These are phyloP conservation scores for Setomelanomma holmii DNA, from an alignment of 2,329 filamentous ascomycete species.

Conservation along the genomic window DNA sequence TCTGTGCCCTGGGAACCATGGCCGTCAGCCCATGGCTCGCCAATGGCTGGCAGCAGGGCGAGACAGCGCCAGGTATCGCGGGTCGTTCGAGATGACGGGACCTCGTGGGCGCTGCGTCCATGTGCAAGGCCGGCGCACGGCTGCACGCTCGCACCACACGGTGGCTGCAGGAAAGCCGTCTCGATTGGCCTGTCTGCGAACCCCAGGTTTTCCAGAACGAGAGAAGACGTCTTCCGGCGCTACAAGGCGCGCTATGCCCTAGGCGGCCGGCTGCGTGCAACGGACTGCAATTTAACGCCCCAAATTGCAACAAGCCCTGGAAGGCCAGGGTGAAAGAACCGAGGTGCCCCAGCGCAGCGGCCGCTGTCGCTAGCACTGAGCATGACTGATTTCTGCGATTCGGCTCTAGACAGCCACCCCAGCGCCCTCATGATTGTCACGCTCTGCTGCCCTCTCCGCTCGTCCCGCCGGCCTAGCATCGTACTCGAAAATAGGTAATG, in stretches of 20 bases:
- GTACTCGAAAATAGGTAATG: not conserved
- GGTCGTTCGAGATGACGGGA: conserved; percentile 18
- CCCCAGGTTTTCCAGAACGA: conserved; percentile 44
- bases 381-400: conserved; percentile 5
- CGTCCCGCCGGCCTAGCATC: conserved; percentile 1
- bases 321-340: conserved; percentile 16
- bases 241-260: conserved; percentile 21
- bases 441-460: conserved; percentile 22
- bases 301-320: conserved; percentile 18
- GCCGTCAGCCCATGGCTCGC: conserved; percentile 1
- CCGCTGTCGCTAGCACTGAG: not conserved
- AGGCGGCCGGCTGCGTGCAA: conserved; percentile 20
- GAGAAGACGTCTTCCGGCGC: conserved; percentile 28
- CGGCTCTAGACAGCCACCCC: conserved; percentile 3
- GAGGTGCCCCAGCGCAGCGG: conserved; percentile 25
- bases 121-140: conserved; percentile 10
- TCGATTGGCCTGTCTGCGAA: conserved; percentile 38
- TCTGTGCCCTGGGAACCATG: conserved; percentile 3
- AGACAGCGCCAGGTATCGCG: conserved; percentile 18
- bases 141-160: conserved; percentile 1
- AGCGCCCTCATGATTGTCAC: conserved; percentile 24
- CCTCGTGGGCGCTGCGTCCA: conserved; percentile 22
- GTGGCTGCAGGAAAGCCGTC: not conserved
- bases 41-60: not conserved
- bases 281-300: conserved; percentile 31